Conservation (phyloP, 2,329 filamentous ascomycete species). For the Colletotrichum sp. region DNA sequence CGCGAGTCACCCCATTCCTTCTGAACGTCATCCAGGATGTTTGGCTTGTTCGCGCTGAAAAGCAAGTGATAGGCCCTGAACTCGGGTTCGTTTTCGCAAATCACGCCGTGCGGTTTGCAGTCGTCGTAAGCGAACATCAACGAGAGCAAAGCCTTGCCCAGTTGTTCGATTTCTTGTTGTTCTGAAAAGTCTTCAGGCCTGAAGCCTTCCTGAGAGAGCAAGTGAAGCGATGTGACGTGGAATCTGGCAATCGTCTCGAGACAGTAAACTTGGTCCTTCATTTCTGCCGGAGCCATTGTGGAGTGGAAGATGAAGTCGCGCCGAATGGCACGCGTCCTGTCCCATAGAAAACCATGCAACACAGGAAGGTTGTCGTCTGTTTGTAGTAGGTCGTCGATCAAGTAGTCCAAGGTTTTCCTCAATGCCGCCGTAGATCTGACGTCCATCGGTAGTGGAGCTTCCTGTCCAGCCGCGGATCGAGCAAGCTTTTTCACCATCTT, state of each 20-base stretch:
- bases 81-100: slow-evolving; percentile 68
- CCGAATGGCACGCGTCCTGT: slow-evolving; percentile 70
- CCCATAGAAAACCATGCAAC: slow-evolving; percentile 71
- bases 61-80: slow-evolving; percentile 71
- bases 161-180: slow-evolving; percentile 71
- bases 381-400: slow-evolving; percentile 63
- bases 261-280: slow-evolving; percentile 65
- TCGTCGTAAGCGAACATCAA: slow-evolving; percentile 71
- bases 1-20: slow-evolving; percentile 58
- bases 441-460: slow-evolving; percentile 71
- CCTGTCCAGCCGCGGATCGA: slow-evolving; percentile 71
- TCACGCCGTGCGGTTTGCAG: slow-evolving; percentile 61
- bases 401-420: slow-evolving; percentile 65
- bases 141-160: slow-evolving; percentile 69
- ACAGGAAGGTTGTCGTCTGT: slow-evolving; percentile 59
- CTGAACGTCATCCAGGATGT: slow-evolving; percentile 57
- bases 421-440: slow-evolving; percentile 66
- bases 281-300: slow-evolving; percentile 60
- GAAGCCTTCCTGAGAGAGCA: slow-evolving; percentile 62
- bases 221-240: slow-evolving; percentile 68
- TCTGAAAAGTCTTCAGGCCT: slow-evolving; percentile 67
- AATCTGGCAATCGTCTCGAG: slow-evolving; percentile 71
- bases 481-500: slow-evolving; percentile 73
- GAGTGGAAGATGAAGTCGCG: slow-evolving; percentile 74
- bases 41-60: slow-evolving; percentile 64